phyloP scores from a whole-genome alignment of 345 rosid genomes.

The Rhizophora apiculata region DNA sequence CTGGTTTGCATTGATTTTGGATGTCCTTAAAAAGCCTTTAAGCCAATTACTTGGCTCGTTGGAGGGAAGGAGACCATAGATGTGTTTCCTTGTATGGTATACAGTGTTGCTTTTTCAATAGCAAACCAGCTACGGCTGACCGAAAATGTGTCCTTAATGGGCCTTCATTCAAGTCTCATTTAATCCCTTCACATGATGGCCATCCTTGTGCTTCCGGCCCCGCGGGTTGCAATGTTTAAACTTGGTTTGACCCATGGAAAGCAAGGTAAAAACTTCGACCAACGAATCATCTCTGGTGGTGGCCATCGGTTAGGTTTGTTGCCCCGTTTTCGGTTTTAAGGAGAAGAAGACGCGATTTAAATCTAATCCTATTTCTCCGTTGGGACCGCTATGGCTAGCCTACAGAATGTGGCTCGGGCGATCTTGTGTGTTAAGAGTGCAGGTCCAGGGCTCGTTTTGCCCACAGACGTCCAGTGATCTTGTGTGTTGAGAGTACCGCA shows the following conservation, averaged over 20 bases:
- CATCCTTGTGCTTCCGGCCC: constrained; percentile 13
- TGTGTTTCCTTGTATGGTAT: constrained; percentile 23
- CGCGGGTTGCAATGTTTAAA: neutral
- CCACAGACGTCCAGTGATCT: too few species aligned
- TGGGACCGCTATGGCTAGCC: neutral
- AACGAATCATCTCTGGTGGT: neutral
- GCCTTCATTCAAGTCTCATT: neutral
- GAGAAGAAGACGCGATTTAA: neutral
- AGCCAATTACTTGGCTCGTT: constrained; percentile 11
- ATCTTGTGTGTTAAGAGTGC: too few species aligned
- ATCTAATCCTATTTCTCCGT: neutral
- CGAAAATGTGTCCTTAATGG: constrained; percentile 17
- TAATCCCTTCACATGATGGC: constrained; percentile 15
- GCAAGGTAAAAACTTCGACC: neutral
- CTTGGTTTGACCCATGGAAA: neutral
- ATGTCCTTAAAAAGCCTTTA: constrained; percentile 2
- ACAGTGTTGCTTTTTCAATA: constrained; percentile 11
- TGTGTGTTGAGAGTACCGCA: too few species aligned
- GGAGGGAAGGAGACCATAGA: constrained; percentile 23
- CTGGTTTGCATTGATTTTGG: constrained; percentile 8
- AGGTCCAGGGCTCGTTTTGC: too few species aligned
- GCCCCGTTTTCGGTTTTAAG: neutral
- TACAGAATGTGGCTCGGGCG: too few species aligned
- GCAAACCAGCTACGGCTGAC: constrained; percentile 19
- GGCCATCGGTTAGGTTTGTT: neutral